Base-by-base conservation (phyloP, 2,329 filamentous ascomycete genomes). In the Didymella lethalis region DNA sequence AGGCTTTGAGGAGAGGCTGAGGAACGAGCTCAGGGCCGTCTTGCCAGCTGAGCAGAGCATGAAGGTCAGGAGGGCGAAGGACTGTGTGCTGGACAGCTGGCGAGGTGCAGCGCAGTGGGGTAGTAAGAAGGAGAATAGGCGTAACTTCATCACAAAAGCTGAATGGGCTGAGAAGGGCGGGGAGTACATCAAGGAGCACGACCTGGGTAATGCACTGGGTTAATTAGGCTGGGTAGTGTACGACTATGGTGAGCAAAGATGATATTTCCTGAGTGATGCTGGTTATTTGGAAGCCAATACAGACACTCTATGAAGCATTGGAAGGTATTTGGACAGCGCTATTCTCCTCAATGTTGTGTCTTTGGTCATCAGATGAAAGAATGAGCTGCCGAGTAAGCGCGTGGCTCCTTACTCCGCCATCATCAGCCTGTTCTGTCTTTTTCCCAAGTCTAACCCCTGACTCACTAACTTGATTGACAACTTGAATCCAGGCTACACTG, bases 131-230 rank as follows among this genome's bases (percentile, higher is more conserved):
- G 81, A 83, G 51, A 88, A 88, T 79, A 86, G 84, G 74, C 78
- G 80, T 34, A 87, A 87, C 4, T 89, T 87, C 61, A 85, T 99
- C 41, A 90, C 89, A 1, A 87, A 85, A 69, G 89, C 90, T 65
- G 95, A 98, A 78, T 99, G 92, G 79, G 77, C 86, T 68, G 95
- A 99, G 82, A 97, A 96, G 82, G 95, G 95, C 1, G 84, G 88
- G 23, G 94, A 98, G 69, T 98, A 98, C 81, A 85, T 98, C 75
- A 97, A 96, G 87, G 93, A 82, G 70, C 80, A 82, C 67, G 74
- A 76, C 55, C 62, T 77, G 61, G 79, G 79, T 8, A 81, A 81
- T 73, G 76, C 77, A 2, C 20, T 59, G 14, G 56, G 50, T 8
- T 56, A 25, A 28, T n/a, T 28, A 14, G 41, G 5, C 4, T 28